A percentile compares a stretch with the other conserved stretches of the same genome.
Conservation (phyloP, 805 yeast species). For the Metschnikowia shivogae region DNA sequence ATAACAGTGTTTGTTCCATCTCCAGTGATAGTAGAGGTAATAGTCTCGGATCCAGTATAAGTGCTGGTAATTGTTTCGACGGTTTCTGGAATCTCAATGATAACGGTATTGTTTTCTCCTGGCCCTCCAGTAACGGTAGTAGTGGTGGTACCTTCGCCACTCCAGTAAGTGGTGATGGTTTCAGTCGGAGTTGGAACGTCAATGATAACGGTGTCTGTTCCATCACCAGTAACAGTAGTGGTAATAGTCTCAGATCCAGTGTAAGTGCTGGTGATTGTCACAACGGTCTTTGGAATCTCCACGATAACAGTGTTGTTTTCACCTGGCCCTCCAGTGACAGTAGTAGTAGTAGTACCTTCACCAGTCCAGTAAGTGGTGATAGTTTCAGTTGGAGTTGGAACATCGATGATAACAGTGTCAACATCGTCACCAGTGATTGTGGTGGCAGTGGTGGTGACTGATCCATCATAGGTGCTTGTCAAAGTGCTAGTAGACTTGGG, state of each 20-base stretch:
- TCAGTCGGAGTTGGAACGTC: constrained; percentile 8
- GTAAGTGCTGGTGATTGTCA: no score
- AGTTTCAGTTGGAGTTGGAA: constrained; percentile 5
- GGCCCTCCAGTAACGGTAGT: no score
- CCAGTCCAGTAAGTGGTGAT: constrained; percentile 4
- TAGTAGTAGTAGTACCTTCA: neutral
- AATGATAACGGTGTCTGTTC: no score
- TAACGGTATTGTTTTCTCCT: no score
- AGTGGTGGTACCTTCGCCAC: no score
- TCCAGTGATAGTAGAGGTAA: constrained; percentile 1
- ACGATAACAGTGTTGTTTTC: constrained; percentile 11
- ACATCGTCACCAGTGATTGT: constrained; percentile 17
- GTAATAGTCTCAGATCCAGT: no score
- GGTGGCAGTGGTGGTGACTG: constrained; percentile 1
- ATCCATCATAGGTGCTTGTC: no score
- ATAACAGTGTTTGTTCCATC: constrained; percentile 1
- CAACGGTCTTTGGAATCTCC: no score
- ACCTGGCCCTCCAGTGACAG: constrained; percentile 5
- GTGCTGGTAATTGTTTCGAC: no score
- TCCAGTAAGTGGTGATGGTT: constrained; percentile 4
- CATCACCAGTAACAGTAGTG: no score
- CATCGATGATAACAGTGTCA: constrained; percentile 17
- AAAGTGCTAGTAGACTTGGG: no score
- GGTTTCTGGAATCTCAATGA: no score
- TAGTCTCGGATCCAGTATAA: neutral